Evolutionary conservation across 106 monocot genomes (phyloP).

Genomic region (Alisma plantagoaquatica): DNA sequence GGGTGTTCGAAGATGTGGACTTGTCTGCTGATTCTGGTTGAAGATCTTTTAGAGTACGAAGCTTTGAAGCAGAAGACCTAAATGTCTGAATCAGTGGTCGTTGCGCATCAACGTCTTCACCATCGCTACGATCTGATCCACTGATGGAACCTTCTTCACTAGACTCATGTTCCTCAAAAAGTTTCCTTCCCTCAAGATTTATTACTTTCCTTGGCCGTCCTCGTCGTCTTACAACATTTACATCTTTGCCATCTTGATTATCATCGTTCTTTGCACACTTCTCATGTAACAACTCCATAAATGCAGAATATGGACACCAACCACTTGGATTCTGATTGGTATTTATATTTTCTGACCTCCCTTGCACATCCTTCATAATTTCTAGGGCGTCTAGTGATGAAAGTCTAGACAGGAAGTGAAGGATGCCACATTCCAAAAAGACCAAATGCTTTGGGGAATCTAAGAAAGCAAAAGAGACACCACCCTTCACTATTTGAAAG

Average conservation of each 20-base stretch:
- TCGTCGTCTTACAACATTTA: slow-evolving; percentile 41
- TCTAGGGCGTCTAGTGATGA: slow-evolving; percentile 46
- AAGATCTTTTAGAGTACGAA: slow-evolving; percentile 43
- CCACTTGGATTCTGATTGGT: slow-evolving; percentile 69
- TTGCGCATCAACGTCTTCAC: slow-evolving; percentile 39
- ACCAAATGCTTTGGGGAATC: slow-evolving; percentile 62
- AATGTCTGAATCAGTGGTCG: slow-evolving; percentile 55
- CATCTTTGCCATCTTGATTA: slow-evolving; percentile 71
- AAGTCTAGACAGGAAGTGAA: slow-evolving; percentile 82
- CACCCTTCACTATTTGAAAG: slow-evolving; percentile 68
- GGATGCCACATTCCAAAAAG: slow-evolving; percentile 72
- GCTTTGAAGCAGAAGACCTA: slow-evolving; percentile 58
- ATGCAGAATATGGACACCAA: slow-evolving; percentile 69
- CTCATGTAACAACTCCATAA: slow-evolving; percentile 59
- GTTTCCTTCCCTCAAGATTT: slow-evolving; percentile 65
- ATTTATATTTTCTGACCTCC: slow-evolving; percentile 59
- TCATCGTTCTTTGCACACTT: slow-evolving; percentile 71
- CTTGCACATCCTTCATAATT: slow-evolving; percentile 71
- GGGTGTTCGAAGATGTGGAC: slow-evolving; percentile 24
- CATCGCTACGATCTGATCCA: slow-evolving; percentile 49
- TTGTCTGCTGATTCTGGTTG: slow-evolving; percentile 27
- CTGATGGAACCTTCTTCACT: slow-evolving; percentile 85
- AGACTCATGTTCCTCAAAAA: slow-evolving; percentile 55
- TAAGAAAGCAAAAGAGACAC: slow-evolving; percentile 71
- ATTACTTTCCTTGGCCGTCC: slow-evolving; percentile 74